phyloP scores from a whole-genome alignment of 2,329 filamentous ascomycete species.

The Colletotrichum ledebouriae region DNA sequence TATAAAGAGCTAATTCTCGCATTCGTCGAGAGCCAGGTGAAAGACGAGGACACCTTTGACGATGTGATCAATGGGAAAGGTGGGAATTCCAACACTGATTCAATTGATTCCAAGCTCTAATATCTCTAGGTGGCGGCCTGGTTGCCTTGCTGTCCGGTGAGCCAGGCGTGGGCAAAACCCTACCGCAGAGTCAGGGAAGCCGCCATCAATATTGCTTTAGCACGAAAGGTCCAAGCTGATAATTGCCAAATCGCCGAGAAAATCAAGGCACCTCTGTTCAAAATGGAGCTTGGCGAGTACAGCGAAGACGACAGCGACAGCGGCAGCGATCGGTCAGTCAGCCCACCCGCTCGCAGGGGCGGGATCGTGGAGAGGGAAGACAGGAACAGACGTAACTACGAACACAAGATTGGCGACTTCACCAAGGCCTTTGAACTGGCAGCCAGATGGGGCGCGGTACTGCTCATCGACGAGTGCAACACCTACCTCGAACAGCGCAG shows the following conservation, averaged over 20 bases:
- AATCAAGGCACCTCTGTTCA: constrained; percentile 55
- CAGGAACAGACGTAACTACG: neutral
- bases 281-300: constrained; percentile 70
- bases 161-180: constrained; percentile 55
- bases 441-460: constrained; percentile 80
- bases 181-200: constrained; percentile 51
- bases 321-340: neutral
- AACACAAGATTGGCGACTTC: constrained; percentile 46
- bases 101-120: neutral
- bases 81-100: neutral
- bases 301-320: constrained; percentile 66
- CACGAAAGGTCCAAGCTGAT: no score
- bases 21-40: constrained; percentile 62
- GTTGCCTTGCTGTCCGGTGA: constrained; percentile 52
- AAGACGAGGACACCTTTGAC: constrained; percentile 58
- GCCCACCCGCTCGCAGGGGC: no score
- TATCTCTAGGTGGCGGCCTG: constrained; percentile 47
- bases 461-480: constrained; percentile 88
- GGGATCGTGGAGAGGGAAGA: neutral
- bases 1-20: constrained; percentile 65
- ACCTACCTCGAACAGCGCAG: constrained; percentile 87
- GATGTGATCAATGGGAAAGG: constrained; percentile 67
- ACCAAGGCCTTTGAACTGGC: constrained; percentile 59
- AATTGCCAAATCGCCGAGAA: constrained; percentile 51
- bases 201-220: neutral